Evolutionary conservation across 306 rosid genomes (phyloP).

Genomic region (Medicago arabica): DNA sequence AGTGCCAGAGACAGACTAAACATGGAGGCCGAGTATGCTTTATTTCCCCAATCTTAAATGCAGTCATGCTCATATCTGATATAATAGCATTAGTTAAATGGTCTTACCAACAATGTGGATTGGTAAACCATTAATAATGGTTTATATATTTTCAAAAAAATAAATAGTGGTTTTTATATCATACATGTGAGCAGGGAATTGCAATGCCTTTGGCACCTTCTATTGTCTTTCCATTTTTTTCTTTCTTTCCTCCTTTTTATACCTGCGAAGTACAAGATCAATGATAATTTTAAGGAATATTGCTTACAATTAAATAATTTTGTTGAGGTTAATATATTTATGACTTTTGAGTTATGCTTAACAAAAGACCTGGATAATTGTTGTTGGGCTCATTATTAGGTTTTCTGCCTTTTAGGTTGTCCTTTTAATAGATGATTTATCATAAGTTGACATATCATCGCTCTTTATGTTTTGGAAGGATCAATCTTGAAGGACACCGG

Average conservation of each 20-base stretch:
- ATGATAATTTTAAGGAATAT: slow-evolving; percentile 17
- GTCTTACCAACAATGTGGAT: slow-evolving; percentile 29
- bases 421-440: slow-evolving; percentile 32
- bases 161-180: slow-evolving; percentile 26
- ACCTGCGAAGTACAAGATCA: slow-evolving; percentile 8
- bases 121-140: slow-evolving; percentile 14
- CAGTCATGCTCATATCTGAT: slow-evolving; percentile 29
- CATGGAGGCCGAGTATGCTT: slow-evolving; percentile 80
- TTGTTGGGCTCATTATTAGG: slow-evolving; percentile 26
- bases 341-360: slow-evolving; percentile 19
- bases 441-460: slow-evolving; percentile 36
- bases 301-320: slow-evolving; percentile 15
- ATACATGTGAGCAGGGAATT: slow-evolving; percentile 16
- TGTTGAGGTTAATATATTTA: slow-evolving; percentile 28
- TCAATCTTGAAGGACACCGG: slow-evolving; percentile 89
- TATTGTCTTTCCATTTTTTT: slow-evolving; percentile 21
- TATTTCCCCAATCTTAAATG: slow-evolving; percentile 28
- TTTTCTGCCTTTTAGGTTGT: slow-evolving; percentile 34
- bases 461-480: slow-evolving; percentile 64
- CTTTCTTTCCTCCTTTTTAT: slow-evolving; percentile 2
- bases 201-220: slow-evolving; percentile 37
- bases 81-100: slow-evolving; percentile 35
- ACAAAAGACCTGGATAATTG: slow-evolving; percentile 15
- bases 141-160: not conserved
- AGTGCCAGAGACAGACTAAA: slow-evolving; percentile 75